These are phyloP conservation scores for Musa beccarii DNA, from an alignment of 176 grass and related monocot genomes.

Conservation along the genomic window DNA sequence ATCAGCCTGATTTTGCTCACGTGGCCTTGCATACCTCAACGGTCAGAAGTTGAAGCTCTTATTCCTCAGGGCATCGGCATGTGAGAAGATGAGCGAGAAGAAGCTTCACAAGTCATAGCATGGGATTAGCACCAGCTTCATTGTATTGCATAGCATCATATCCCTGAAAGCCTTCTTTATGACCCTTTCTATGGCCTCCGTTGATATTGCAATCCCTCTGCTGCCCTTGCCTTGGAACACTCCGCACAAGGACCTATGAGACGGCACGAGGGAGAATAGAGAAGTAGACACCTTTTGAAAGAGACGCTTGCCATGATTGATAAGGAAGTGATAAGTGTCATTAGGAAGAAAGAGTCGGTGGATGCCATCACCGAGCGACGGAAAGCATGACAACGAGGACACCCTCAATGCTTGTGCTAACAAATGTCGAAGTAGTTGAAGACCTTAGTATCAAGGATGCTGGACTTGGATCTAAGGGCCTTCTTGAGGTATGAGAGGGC, in stretches of 20 bases:
- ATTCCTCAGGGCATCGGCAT: slow-evolving; percentile 68
- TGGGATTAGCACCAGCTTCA: slow-evolving; percentile 77
- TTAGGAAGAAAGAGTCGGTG: slow-evolving; percentile 59
- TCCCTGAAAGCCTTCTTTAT: slow-evolving; percentile 58
- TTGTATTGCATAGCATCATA: slow-evolving; percentile 65
- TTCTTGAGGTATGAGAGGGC: slow-evolving; percentile 63
- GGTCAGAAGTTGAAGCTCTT: slow-evolving; percentile 78
- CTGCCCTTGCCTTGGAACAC: slow-evolving; percentile 5
- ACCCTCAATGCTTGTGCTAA: slow-evolving; percentile 53
- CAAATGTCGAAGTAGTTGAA: slow-evolving; percentile 80
- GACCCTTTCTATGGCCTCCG: slow-evolving; percentile 17
- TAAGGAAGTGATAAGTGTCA: slow-evolving; percentile 65
- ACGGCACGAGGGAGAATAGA: slow-evolving; percentile 15
- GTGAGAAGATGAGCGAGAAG: slow-evolving; percentile 63
- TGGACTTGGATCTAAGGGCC: slow-evolving; percentile 46
- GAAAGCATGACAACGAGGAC: slow-evolving; percentile 78
- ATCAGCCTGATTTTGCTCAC: slow-evolving; percentile 62
- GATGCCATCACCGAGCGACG: slow-evolving; percentile 27
- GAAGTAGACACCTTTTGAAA: slow-evolving; percentile 22
- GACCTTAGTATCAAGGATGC: slow-evolving; percentile 38
- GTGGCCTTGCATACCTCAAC: slow-evolving; percentile 71
- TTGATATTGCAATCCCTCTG: slow-evolving; percentile 14
- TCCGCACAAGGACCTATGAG: not conserved
- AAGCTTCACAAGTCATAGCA: slow-evolving; percentile 73
- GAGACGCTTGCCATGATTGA: slow-evolving; percentile 42